These are phyloP conservation scores for Cryptococcus deneoformans DNA, from an alignment of 1,284 basidiomycete genomes.

Conservation along the genomic window DNA sequence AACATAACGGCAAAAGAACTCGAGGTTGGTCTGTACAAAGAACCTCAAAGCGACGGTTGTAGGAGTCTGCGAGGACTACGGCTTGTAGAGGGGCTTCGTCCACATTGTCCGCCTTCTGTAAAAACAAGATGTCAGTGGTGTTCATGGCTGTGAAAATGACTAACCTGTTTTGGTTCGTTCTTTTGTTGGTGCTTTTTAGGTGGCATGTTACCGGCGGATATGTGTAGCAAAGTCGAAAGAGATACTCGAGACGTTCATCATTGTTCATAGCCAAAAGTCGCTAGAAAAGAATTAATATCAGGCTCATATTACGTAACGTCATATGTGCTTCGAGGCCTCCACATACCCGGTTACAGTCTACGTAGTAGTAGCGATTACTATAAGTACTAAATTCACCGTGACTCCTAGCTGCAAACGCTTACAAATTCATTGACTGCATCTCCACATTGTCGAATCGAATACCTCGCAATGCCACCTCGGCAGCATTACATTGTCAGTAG, in stretches of 20 bases:
- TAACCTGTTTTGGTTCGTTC: constrained; percentile 23
- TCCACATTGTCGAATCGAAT: no score
- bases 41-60: constrained; percentile 88
- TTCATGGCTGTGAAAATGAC: background rate
- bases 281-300: background rate
- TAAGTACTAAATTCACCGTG: no score
- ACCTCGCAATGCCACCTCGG: background rate
- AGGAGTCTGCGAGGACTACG: constrained; percentile 90
- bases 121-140: constrained; percentile 11
- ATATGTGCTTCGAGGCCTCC: no score
- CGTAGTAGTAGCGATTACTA: no score
- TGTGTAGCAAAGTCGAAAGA: background rate
- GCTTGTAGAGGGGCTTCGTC: constrained; percentile 85
- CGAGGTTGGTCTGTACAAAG: constrained; percentile 78
- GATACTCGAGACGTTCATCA: background rate
- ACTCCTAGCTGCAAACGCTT: no score
- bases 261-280: background rate
- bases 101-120: constrained; percentile 38
- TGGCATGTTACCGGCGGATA: constrained; percentile 24
- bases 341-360: no score
- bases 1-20: constrained; percentile 88
- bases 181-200: constrained; percentile 40
- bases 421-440: no score
- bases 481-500: background rate
- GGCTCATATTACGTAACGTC: no score